Evolutionary conservation across 2,329 filamentous ascomycete genomes (phyloP).

Genomic region (Calonectria ilicicola): DNA sequence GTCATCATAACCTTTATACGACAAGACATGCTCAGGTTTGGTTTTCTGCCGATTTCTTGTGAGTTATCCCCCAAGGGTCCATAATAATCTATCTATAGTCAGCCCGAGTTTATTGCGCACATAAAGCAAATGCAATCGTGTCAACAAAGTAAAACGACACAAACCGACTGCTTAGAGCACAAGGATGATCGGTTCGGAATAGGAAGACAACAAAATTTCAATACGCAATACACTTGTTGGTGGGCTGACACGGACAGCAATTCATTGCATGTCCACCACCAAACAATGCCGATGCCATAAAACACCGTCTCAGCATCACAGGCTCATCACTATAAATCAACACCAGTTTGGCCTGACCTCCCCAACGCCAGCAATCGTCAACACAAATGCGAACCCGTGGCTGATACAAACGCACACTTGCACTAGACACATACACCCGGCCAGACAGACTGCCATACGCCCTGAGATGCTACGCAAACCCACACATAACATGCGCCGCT

Average conservation of each 20-base stretch:
- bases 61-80: no score
- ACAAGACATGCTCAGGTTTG: no score
- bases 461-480: conserved; percentile 37
- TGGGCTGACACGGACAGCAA: neutral
- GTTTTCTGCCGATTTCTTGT: no score
- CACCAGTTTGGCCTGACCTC: conserved; percentile 18
- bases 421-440: conserved; percentile 25
- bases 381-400: conserved; percentile 16
- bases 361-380: conserved; percentile 28
- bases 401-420: conserved; percentile 24
- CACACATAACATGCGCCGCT: conserved; percentile 34
- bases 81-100: neutral
- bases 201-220: neutral
- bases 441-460: conserved; percentile 23
- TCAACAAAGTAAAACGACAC: no score
- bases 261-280: neutral
- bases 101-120: neutral
- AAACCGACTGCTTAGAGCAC: no score
- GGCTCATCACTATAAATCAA: conserved; percentile 4
- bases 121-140: no score
- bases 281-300: neutral
- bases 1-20: no score
- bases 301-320: neutral
- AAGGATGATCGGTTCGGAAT: neutral
- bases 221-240: no score